Evolutionary conservation across 306 rosid genomes (phyloP).

Genomic region (Hippophae gyantsensis): DNA sequence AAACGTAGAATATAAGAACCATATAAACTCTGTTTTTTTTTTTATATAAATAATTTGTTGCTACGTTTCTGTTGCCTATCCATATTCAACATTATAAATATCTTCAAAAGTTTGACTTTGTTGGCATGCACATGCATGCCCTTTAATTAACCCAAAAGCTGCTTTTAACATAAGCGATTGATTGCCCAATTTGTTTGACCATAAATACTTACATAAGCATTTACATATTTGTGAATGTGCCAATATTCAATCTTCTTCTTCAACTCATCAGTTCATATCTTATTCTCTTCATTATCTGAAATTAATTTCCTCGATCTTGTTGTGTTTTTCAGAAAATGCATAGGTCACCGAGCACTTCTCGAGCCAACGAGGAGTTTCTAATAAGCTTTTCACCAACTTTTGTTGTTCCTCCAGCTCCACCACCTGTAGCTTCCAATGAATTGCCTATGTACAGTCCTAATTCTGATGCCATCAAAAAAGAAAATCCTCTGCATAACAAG

Average conservation of each 20-base stretch:
- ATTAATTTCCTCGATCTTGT: too few relatives aligned
- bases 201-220: too few relatives aligned
- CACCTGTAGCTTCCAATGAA: constrained; percentile 20
- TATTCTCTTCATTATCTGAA: neutral
- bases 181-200: too few relatives aligned
- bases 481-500: constrained; percentile 20
- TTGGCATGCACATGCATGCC: constrained; percentile 23
- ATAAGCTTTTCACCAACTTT: constrained; percentile 17
- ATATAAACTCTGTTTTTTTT: too few relatives aligned
- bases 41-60: too few relatives aligned
- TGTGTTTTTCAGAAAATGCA: constrained; percentile 14
- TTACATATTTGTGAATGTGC: constrained; percentile 2
- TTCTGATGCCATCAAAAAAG: constrained; percentile 41
- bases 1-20: too few relatives aligned
- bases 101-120: constrained; percentile 3
- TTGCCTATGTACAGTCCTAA: constrained; percentile 38
- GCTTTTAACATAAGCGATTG: neutral
- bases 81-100: too few relatives aligned
- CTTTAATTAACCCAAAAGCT: constrained; percentile 14
- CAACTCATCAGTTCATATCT: too few relatives aligned
- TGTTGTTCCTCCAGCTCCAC: constrained; percentile 21
- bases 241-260: neutral
- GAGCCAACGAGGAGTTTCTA: constrained; percentile 30
- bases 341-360: constrained; percentile 27
- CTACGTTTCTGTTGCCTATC: too few relatives aligned